These are phyloP conservation scores for Baeospora myosura DNA, from an alignment of 1,284 basidiomycete genomes.

Conservation along the genomic window DNA sequence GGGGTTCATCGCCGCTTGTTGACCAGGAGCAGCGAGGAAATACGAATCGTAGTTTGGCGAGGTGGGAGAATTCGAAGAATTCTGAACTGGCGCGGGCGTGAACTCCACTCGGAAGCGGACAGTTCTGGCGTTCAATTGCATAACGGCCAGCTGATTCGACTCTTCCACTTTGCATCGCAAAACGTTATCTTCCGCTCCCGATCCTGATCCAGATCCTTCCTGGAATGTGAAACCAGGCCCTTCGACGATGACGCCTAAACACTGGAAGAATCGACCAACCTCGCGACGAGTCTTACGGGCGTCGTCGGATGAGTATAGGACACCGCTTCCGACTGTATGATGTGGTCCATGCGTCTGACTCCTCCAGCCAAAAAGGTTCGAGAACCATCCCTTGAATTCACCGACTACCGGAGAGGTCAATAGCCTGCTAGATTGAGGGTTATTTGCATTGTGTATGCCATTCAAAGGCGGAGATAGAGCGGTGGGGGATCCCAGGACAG, in stretches of 20 bases:
- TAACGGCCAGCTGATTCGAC: constrained; percentile 16
- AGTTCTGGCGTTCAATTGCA: constrained; percentile 28
- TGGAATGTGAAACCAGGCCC: constrained; percentile 18
- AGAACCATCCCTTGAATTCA: constrained; percentile 79
- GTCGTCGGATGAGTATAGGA: constrained; percentile 66
- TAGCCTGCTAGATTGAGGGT: constrained; percentile 19
- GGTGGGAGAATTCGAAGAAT: constrained; percentile 12
- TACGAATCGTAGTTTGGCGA: constrained; percentile 12
- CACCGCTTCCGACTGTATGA: constrained; percentile 35
- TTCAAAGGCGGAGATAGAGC: constrained; percentile 13
- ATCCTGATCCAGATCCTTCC: constrained; percentile 12
- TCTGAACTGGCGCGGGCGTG: constrained; percentile 17
- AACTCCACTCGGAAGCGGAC: constrained; percentile 40
- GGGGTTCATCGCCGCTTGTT: too few species aligned
- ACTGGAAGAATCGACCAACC: constrained; percentile 58
- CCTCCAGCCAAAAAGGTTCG: constrained; percentile 73
- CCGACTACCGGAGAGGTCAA: constrained; percentile 50
- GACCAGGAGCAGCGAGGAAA: neutral
- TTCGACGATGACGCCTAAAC: constrained; percentile 54
- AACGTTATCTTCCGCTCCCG: constrained; percentile 34
- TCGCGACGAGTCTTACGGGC: constrained; percentile 57
- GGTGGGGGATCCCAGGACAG: constrained; percentile 14
- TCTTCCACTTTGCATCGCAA: constrained; percentile 68
- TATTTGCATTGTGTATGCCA: too few species aligned
- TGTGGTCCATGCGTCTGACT: constrained; percentile 43